Conservation (phyloP, 306 rosid genomes). For the Ammopiptanthus mongolicus region DNA sequence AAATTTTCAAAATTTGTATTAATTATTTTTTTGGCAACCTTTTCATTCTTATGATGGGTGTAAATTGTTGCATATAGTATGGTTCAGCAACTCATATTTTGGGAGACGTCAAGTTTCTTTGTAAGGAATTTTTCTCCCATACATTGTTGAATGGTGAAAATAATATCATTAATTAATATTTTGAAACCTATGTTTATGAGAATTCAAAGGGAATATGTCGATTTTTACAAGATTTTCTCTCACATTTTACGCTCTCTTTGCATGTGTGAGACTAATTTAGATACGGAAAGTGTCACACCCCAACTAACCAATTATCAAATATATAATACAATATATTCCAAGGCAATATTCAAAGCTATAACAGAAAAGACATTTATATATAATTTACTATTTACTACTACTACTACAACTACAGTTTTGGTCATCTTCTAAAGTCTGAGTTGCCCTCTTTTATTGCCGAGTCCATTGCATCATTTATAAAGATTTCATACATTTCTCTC, state of each 20-base stretch:
- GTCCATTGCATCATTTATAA: conserved; percentile 56
- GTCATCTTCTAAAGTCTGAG: conserved; percentile 48
- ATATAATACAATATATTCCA: no score
- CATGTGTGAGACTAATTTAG: background rate
- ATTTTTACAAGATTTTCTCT: no score
- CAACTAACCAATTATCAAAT: background rate
- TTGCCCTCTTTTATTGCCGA: conserved; percentile 68
- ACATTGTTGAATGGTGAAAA: background rate
- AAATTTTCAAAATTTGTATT: background rate
- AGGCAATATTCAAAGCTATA: no score
- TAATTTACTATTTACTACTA: no score
- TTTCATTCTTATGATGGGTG: background rate
- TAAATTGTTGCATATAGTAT: background rate
- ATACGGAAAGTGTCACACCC: background rate
- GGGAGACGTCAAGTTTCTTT: background rate
- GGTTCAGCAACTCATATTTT: background rate
- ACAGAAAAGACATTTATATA: background rate
- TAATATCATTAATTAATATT: background rate
- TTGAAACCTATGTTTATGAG: background rate
- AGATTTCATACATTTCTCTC: conserved; percentile 25
- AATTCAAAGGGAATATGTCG: background rate
- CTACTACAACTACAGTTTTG: background rate
- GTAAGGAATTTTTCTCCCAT: background rate
- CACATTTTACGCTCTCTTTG: background rate
- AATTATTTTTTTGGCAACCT: background rate